These are phyloP conservation scores for Talaromyces nanjingensis DNA, from an alignment of 495 filamentous ascomycete genomes.

Conservation along the genomic window DNA sequence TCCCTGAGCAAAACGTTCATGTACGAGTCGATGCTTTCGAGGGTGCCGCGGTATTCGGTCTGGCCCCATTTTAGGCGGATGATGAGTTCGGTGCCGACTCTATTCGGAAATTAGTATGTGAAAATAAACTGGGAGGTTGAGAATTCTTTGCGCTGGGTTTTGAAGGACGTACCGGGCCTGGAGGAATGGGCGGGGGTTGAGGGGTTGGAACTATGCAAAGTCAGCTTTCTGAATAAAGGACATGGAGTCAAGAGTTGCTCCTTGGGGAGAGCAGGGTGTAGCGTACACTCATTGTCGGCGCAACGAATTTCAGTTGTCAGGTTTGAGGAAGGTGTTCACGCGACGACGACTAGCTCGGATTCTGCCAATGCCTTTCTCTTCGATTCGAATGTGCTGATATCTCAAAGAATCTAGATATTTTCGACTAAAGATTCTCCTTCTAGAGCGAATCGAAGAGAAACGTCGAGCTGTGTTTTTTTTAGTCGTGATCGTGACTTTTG, in stretches of 20 bases:
- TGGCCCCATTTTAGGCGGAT: conserved; percentile 96
- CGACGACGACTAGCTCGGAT: neutral
- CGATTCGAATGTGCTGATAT: neutral
- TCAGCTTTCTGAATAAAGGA: neutral
- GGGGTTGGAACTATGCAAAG: conserved; percentile 59
- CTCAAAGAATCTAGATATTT: neutral
- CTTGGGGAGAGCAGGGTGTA: neutral
- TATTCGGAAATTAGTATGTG: conserved; percentile 20
- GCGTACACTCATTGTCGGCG: conserved; percentile 34
- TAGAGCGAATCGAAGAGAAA: neutral
- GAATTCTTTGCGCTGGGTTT: neutral
- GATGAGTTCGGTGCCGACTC: conserved; percentile 81
- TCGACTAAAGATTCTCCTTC: neutral
- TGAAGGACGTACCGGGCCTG: conserved; percentile 64
- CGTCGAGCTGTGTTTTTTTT: neutral
- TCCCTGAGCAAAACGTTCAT: conserved; percentile 93
- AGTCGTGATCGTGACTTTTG: neutral
- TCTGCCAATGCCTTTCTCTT: neutral
- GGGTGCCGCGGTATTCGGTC: conserved; percentile 87
- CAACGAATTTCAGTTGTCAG: neutral
- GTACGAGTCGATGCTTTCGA: conserved; percentile 93
- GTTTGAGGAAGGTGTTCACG: neutral
- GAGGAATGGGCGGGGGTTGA: conserved; percentile 87
- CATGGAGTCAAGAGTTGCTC: neutral
- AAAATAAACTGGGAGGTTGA: neutral